Percentiles rank a stretch among this genome's conserved stretches.
phyloP scores from a whole-genome alignment of 2,329 filamentous ascomycete genomes.

The Epichloe sibirici region DNA sequence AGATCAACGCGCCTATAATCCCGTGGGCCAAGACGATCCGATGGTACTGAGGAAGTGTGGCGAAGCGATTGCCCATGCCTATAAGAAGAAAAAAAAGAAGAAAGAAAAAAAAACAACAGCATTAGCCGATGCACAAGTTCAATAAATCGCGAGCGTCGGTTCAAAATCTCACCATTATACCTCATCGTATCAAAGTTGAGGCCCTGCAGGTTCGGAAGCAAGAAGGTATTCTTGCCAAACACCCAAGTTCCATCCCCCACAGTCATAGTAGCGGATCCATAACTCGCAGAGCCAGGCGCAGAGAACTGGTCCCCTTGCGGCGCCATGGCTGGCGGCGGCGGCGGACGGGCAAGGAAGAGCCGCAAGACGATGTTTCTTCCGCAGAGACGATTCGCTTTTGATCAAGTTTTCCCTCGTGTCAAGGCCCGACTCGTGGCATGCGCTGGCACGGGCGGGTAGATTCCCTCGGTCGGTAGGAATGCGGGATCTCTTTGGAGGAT shows the following conservation, averaged over 20 bases:
- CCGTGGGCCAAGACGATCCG: constrained; percentile 58
- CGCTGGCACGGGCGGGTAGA: not conserved
- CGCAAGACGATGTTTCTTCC: not conserved
- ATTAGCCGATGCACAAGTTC: not conserved
- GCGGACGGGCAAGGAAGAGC: not conserved
- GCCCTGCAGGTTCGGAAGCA: constrained; percentile 65
- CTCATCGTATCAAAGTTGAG: constrained; percentile 72
- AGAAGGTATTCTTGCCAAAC: constrained; percentile 61
- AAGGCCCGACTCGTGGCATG: not conserved
- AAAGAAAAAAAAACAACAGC: not conserved
- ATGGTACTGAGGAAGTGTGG: constrained; percentile 57
- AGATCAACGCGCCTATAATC: constrained; percentile 58
- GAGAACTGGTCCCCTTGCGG: constrained; percentile 48
- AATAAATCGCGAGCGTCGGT: not conserved
- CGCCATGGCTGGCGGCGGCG: constrained; percentile 43
- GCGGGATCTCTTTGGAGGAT: too few species aligned
- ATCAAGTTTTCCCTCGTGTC: not conserved
- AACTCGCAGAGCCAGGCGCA: constrained; percentile 58
- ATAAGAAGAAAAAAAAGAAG: not conserved
- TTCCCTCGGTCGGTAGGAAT: too few species aligned
- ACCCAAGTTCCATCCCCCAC: constrained; percentile 82
- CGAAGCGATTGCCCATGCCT: constrained; percentile 78
- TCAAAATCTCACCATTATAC: constrained; percentile 55
- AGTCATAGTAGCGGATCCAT: constrained; percentile 60
- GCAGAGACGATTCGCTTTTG: not conserved